Evolutionary conservation across 1,139 yeast species (phyloP), one percentile per base, ranked within the genome.

Genomic region (Geotrichum restrictum): DNA sequence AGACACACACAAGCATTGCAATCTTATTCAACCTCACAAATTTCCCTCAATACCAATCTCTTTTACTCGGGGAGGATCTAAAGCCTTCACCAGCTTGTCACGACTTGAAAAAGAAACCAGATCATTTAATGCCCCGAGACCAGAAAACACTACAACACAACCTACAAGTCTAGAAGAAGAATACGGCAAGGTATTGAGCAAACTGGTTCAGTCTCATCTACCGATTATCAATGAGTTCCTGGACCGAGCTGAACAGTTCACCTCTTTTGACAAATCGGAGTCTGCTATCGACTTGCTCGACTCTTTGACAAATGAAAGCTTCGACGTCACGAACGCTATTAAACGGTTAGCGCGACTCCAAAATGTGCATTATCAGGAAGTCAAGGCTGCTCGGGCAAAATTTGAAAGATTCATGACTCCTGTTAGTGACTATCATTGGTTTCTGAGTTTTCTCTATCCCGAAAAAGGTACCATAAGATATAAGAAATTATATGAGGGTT

Each of bases 361-460:
- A 18, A 55, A 51, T 45, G 24, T 22, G 11, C 51, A 49, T 39
- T 56, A 56, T 29, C 44, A 46, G 16, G 45, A 33, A 7, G 49
- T 56, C 14, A 48, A 52, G 48, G 27, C 45, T 10, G 27, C 45
- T 49, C 54, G 56, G 43, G 21, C 27, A 52, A 44, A 38, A 32
- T 43, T 51, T 29, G 49, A 52, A 16, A 48, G 61, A 27, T 43
- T 39, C 6, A 41, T 32, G 22, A 43, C 62, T 16, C 62, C 66
- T 42, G 56, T 59, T 43, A 37, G 48, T 13, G 39, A 51, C 19
- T 61, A 63, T 49, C 60, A 59, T 51, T 59, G 58, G 16, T 74
- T 77, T 50, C 52, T 75, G 13, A 60, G 66, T 44, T 62, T 63
- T n/a, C 57, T 77, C 32, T 76, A 75, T 56, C 78, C 79, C 0